Evolutionary conservation across 768 basidiomycete species (phyloP).

Genomic region (Ramaria rubella): DNA sequence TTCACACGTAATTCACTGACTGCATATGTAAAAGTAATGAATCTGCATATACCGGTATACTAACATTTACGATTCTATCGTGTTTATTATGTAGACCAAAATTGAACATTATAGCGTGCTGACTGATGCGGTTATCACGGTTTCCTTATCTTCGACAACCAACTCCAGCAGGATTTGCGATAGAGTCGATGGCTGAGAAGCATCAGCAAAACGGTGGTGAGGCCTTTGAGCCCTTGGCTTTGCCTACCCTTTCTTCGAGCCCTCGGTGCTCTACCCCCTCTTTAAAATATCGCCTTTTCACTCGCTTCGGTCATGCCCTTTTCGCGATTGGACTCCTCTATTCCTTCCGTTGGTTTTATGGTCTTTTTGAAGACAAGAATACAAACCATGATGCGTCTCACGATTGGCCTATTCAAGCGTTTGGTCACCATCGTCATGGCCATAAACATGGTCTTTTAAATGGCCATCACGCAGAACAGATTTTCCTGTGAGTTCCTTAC

Average conservation of each 20-base stretch:
- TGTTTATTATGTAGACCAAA: no score
- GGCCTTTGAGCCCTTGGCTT: background rate
- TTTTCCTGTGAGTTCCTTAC: slow-evolving; percentile 35
- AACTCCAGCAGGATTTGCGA: no score
- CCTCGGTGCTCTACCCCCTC: background rate
- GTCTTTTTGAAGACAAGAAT: background rate
- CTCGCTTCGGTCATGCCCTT: slow-evolving; percentile 2
- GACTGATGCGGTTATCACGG: no score
- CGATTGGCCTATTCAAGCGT: background rate
- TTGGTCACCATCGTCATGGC: slow-evolving; percentile 1
- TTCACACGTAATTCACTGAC: no score
- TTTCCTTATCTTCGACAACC: no score
- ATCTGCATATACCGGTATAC: no score
- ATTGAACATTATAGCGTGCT: no score
- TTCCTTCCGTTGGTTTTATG: slow-evolving; percentile 1
- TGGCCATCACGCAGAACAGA: slow-evolving; percentile 35
- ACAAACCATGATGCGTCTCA: background rate
- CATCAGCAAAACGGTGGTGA: background rate
- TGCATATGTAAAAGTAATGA: no score
- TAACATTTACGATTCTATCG: no score
- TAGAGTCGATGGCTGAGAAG: background rate
- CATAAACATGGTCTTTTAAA: slow-evolving; percentile 16
- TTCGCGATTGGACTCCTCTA: slow-evolving; percentile 1
- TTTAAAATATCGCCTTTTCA: background rate
- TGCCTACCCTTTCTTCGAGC: background rate